Evolutionary conservation across 164 flowering plant genomes (phyloP).

Genomic region (Cinnamomum micranthum): DNA sequence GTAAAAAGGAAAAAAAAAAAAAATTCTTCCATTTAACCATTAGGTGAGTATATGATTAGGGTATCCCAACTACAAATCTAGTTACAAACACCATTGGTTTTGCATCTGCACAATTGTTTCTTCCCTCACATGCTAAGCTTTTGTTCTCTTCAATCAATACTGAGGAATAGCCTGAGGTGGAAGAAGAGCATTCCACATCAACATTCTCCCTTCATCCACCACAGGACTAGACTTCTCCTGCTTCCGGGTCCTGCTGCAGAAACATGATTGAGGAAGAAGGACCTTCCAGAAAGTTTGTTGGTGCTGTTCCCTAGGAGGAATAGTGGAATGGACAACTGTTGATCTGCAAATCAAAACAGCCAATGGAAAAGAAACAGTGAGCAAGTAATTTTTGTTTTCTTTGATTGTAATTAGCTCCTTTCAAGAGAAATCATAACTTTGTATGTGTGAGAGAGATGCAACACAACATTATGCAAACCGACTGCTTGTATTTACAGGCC

Average conservation of each 20-base stretch:
- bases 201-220: conserved; percentile 16
- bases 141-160: conserved; percentile 20
- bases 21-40: too few relatives aligned
- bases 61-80: neutral
- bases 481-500: too few relatives aligned
- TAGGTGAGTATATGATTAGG: neutral
- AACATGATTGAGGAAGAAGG: conserved; percentile 23
- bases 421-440: too few relatives aligned
- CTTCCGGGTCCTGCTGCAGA: too few relatives aligned
- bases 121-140: neutral
- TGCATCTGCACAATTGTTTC: neutral
- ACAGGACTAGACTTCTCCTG: too few relatives aligned
- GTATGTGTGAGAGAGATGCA: too few relatives aligned
- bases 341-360: conserved; percentile 43
- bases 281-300: conserved; percentile 39
- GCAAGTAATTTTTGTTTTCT: too few relatives aligned
- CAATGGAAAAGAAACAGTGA: neutral
- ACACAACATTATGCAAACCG: too few relatives aligned
- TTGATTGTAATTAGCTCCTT: too few relatives aligned
- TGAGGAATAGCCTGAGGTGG: conserved; percentile 36
- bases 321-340: conserved; percentile 62
- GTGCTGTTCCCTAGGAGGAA: conserved; percentile 52
- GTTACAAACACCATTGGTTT: neutral
- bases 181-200: conserved; percentile 38
- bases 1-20: too few relatives aligned